These are phyloP conservation scores for Pouteria campechiana DNA, from an alignment of 179 eudicot genomes.

Conservation along the genomic window DNA sequence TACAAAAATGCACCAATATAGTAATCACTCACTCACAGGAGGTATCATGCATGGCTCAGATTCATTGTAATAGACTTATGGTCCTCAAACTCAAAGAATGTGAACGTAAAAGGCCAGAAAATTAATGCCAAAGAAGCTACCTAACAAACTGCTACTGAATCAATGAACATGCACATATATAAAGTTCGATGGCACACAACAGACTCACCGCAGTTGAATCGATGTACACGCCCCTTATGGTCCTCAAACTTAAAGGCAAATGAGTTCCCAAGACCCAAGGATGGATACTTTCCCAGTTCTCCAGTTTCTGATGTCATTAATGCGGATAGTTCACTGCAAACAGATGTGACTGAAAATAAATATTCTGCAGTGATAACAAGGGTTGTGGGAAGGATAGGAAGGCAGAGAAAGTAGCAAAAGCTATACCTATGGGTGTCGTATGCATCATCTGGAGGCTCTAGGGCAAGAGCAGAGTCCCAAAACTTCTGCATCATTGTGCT, in stretches of 20 bases:
- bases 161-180: no score
- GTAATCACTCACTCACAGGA: no score
- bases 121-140: no score
- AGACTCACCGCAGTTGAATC: slow-evolving; percentile 69
- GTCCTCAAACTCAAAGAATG: no score
- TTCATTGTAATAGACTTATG: no score
- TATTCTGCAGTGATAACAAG: not conserved
- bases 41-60: no score
- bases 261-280: slow-evolving; percentile 80
- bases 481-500: slow-evolving; percentile 94
- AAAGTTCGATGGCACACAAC: not conserved
- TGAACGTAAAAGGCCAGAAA: no score
- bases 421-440: slow-evolving; percentile 76
- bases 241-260: slow-evolving; percentile 76
- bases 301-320: slow-evolving; percentile 47
- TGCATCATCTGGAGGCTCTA: slow-evolving; percentile 80
- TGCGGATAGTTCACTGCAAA: slow-evolving; percentile 67
- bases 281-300: slow-evolving; percentile 62
- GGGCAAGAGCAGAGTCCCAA: slow-evolving; percentile 95
- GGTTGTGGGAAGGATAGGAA: slow-evolving; percentile 1
- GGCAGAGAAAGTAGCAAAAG: slow-evolving; percentile 6
- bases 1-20: no score
- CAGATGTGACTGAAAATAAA: not conserved
- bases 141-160: no score
- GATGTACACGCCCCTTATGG: slow-evolving; percentile 71